phyloP scores from a whole-genome alignment of 768 basidiomycete genomes.

The Hebeloma cylindrosporum region DNA sequence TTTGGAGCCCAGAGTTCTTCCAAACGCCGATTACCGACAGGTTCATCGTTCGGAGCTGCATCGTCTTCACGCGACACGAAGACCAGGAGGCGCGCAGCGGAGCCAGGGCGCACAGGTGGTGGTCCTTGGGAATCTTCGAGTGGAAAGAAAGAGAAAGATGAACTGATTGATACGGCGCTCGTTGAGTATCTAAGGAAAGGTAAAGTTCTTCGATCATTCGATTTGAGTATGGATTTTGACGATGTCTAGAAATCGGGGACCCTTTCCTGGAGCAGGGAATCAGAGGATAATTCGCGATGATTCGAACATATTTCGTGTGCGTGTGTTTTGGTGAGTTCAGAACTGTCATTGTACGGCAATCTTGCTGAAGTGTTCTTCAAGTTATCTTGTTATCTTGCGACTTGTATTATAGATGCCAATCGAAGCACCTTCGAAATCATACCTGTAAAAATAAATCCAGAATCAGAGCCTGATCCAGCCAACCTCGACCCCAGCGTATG shows the following conservation, averaged over 20 bases:
- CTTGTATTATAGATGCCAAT: too few relatives aligned
- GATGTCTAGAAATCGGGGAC: constrained; percentile 50
- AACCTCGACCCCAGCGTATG: too few relatives aligned
- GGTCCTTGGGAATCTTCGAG: constrained; percentile 31
- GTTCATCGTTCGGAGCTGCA: constrained; percentile 41
- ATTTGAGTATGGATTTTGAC: constrained; percentile 5
- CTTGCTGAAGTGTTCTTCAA: too few relatives aligned
- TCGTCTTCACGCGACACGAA: constrained; percentile 51
- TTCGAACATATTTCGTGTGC: background rate
- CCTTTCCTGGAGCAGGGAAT: constrained; percentile 44
- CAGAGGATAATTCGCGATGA: constrained; percentile 9
- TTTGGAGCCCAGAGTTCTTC: constrained; percentile 35
- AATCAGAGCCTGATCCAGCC: too few relatives aligned
- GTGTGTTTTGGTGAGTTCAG: background rate
- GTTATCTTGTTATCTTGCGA: too few relatives aligned
- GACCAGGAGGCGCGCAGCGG: constrained; percentile 48
- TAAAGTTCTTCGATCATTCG: constrained; percentile 19
- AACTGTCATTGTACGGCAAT: background rate
- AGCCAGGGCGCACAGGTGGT: constrained; percentile 25
- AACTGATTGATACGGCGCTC: constrained; percentile 48
- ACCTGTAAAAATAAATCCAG: too few relatives aligned
- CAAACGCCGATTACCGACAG: constrained; percentile 52
- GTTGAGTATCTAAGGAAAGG: constrained; percentile 60
- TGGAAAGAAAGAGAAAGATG: constrained; percentile 55
- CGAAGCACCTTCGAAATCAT: too few relatives aligned